Percentiles rank a stretch among this genome's conserved stretches.
Evolutionary conservation across 2,329 filamentous ascomycete species (phyloP).

Genomic region (Paecilomyces niveus): DNA sequence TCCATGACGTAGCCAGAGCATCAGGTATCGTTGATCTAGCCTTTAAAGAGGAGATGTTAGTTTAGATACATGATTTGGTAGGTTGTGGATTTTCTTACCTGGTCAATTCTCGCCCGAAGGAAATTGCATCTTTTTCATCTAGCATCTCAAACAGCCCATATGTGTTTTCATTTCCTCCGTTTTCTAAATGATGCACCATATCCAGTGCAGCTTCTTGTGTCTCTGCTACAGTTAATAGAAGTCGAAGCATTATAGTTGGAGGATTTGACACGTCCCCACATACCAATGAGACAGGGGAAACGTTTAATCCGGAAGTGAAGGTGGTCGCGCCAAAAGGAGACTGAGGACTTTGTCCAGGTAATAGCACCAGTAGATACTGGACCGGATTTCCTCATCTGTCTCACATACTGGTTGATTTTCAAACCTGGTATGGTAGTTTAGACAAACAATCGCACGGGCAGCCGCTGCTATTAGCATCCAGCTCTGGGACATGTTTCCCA

Average conservation of each 20-base stretch:
- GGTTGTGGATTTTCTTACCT: no score
- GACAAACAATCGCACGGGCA: conserved; percentile 15
- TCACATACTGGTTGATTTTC: conserved; percentile 1
- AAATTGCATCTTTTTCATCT: no score
- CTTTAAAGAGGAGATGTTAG: no score
- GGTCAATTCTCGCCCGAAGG: no score
- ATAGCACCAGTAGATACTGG: conserved; percentile 19
- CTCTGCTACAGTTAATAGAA: no score
- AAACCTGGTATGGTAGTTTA: conserved; percentile 13
- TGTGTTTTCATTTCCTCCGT: no score
- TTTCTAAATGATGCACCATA: no score
- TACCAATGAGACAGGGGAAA: background rate
- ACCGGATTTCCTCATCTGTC: conserved; percentile 12
- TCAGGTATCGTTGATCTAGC: no score
- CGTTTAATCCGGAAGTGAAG: conserved; percentile 10
- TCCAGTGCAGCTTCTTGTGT: no score
- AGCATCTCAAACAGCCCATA: no score
- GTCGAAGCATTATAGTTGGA: background rate
- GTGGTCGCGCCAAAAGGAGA: conserved; percentile 14
- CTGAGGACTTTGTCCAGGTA: conserved; percentile 20
- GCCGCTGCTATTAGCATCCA: conserved; percentile 14
- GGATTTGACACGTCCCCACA: background rate
- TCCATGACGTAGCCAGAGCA: no score
- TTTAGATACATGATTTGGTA: no score
- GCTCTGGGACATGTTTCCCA: conserved; percentile 15